phyloP scores from a whole-genome alignment of 345 rosid genomes.

The Populus nigra region DNA sequence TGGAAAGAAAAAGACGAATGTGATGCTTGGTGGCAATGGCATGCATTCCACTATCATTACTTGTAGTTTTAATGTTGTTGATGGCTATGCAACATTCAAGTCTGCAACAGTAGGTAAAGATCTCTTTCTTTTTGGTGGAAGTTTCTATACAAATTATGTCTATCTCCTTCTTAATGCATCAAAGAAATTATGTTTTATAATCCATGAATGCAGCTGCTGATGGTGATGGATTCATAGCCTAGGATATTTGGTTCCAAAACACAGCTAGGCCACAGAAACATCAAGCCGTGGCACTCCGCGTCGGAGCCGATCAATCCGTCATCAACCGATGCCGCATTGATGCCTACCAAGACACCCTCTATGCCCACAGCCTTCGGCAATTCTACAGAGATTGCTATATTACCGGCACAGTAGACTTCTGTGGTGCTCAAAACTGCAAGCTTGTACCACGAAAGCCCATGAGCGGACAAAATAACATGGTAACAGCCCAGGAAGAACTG shows the following conservation, averaged over 20 bases:
- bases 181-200: neutral
- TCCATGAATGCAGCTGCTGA: slow-evolving; percentile 12
- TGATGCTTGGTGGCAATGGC: slow-evolving; percentile 20
- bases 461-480: slow-evolving; percentile 10
- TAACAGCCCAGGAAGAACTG: slow-evolving; percentile 24
- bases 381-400: slow-evolving; percentile 14
- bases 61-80: slow-evolving; percentile 14
- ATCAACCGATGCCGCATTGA: slow-evolving; percentile 14
- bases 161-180: neutral
- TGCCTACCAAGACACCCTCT: slow-evolving; percentile 22
- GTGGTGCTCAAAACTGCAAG: slow-evolving; percentile 17
- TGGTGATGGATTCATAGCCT: slow-evolving; percentile 26
- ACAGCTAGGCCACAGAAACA: slow-evolving; percentile 19
- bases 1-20: slow-evolving; percentile 16
- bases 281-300: slow-evolving; percentile 18
- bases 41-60: slow-evolving; percentile 18
- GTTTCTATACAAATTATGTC: too few species aligned
- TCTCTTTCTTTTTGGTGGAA: neutral
- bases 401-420: slow-evolving; percentile 11
- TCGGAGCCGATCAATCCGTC: slow-evolving; percentile 10
- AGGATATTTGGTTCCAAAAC: slow-evolving; percentile 17
- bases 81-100: slow-evolving; percentile 16
- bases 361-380: slow-evolving; percentile 7
- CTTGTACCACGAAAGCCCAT: slow-evolving; percentile 17
- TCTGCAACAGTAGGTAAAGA: slow-evolving; percentile 22